phyloP scores from a whole-genome alignment of 192 early-diverging fungal genomes.

The Gorgonomyces haynaldii region DNA sequence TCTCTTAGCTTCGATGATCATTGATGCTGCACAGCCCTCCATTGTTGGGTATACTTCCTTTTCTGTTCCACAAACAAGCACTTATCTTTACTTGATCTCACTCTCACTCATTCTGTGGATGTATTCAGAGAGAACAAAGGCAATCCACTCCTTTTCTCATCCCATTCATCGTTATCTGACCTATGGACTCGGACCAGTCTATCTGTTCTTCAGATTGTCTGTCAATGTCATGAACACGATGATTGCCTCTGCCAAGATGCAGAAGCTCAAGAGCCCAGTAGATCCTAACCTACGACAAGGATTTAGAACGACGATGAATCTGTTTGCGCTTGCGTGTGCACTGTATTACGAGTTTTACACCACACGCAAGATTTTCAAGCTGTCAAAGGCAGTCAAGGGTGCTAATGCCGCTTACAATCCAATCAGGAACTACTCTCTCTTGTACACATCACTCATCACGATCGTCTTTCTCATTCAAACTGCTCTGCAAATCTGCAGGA shows the following conservation, averaged over 20 bases:
- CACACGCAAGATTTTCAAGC: not conserved
- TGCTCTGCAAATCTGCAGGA: not conserved
- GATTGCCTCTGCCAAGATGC: no score
- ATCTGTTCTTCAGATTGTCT: not conserved
- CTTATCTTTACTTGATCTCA: not conserved
- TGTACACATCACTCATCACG: not conserved
- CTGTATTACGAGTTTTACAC: slow-evolving; percentile 1
- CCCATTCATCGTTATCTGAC: not conserved
- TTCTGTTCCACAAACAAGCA: not conserved
- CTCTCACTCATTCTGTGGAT: not conserved
- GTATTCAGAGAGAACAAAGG: not conserved
- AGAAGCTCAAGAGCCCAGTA: no score
- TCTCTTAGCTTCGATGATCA: not conserved
- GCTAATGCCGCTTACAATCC: not conserved
- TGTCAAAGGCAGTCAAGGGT: not conserved
- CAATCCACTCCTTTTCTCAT: not conserved
- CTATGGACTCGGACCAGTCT: not conserved
- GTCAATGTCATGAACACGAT: not conserved
- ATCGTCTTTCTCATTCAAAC: not conserved
- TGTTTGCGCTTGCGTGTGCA: not conserved
- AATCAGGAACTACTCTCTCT: not conserved
- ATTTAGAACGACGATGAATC: not conserved
- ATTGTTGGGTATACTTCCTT: no score
- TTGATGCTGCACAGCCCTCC: no score
- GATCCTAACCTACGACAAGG: not conserved